Percentiles rank a stretch among this genome's conserved stretches.
These are phyloP conservation scores for Fusarium pseudocircinatum DNA, from an alignment of 2,329 filamentous ascomycete genomes.

Conservation along the genomic window DNA sequence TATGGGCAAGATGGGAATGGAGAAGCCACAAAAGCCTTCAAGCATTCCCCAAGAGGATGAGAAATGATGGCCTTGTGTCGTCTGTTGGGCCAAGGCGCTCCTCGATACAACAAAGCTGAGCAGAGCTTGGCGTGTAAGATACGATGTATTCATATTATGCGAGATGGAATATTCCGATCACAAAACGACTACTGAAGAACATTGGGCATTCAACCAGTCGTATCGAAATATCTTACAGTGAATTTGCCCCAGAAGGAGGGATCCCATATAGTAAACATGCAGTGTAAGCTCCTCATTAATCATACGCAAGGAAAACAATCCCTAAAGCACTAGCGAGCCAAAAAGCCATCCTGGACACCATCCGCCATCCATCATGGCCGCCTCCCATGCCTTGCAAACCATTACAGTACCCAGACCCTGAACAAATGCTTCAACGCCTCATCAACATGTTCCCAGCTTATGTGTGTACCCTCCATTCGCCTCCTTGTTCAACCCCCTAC, in stretches of 20 bases:
- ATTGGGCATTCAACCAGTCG: neutral
- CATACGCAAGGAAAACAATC: constrained; percentile 36
- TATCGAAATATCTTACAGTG: neutral
- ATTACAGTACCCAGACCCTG: constrained; percentile 25
- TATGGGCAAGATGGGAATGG: constrained; percentile 61
- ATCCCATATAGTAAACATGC: neutral
- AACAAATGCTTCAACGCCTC: constrained; percentile 41
- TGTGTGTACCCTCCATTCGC: constrained; percentile 25
- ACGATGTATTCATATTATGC: constrained; percentile 4
- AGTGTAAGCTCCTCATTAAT: constrained; percentile 34
- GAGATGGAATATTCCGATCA: neutral
- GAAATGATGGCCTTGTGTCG: neutral
- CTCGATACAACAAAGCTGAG: neutral
- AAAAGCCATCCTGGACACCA: constrained; percentile 24
- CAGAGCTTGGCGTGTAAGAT: constrained; percentile 27
- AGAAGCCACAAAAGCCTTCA: constrained; percentile 34
- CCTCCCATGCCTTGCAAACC: constrained; percentile 11
- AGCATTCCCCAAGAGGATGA: constrained; percentile 18
- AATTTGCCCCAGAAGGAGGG: neutral
- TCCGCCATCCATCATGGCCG: constrained; percentile 19
- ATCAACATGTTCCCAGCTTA: constrained; percentile 23
- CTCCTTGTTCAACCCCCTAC: neutral
- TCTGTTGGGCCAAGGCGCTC: neutral
- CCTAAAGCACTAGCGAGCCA: constrained; percentile 19
- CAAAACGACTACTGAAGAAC: neutral